phyloP scores from a whole-genome alignment of 1,284 basidiomycete genomes.

The Ceratobasidium sp. region DNA sequence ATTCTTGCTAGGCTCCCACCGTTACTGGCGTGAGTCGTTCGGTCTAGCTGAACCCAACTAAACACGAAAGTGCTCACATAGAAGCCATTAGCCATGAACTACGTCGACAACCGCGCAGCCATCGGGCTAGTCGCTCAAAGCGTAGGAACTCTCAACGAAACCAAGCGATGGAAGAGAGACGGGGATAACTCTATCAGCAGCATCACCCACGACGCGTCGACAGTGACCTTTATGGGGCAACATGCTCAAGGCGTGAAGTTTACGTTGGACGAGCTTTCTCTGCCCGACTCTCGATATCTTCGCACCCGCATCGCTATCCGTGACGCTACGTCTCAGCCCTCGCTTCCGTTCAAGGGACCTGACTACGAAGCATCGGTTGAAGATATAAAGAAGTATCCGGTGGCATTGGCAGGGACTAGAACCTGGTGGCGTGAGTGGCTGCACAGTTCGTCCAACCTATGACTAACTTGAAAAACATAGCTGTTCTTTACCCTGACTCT shows the following conservation, averaged over 20 bases:
- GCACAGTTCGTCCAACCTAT: neutral
- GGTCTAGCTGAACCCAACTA: no score
- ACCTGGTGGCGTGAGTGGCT: neutral
- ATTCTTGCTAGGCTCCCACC: neutral
- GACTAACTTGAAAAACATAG: neutral
- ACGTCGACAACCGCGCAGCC: neutral
- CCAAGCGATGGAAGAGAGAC: neutral
- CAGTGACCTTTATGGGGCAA: neutral
- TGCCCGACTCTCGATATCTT: neutral
- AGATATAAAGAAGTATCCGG: neutral
- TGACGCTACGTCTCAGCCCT: neutral
- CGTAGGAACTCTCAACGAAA: neutral
- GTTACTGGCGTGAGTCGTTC: neutral
- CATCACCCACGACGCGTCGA: neutral
- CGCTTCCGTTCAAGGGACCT: neutral
- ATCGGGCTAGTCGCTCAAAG: neutral
- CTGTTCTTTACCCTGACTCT: neutral
- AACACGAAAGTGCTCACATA: no score
- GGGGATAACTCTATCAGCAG: neutral
- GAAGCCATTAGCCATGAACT: neutral
- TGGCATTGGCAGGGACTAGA: neutral
- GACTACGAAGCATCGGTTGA: neutral
- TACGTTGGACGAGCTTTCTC: neutral
- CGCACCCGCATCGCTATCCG: neutral
- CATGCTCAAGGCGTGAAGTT: neutral